A percentile compares a stretch with the other conserved stretches of the same genome.
phyloP scores from a whole-genome alignment of 176 grass and related monocot species.

The Phoenix dactylifera region DNA sequence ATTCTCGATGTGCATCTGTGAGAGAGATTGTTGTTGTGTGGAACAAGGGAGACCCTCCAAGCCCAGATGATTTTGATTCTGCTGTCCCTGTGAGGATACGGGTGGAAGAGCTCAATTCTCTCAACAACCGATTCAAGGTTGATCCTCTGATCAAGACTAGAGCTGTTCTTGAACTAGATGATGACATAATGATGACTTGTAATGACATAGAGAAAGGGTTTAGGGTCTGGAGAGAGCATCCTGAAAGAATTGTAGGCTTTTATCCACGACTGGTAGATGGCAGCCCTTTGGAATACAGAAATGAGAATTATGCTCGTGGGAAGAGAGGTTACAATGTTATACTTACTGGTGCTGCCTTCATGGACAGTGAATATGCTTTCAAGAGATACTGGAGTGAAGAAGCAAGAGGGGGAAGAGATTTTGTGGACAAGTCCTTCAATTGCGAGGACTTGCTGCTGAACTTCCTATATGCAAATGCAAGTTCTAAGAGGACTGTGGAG shows the following conservation, averaged over 20 bases:
- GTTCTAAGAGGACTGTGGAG: constrained; percentile 58
- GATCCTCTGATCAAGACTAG: constrained; percentile 88
- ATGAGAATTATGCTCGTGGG: constrained; percentile 83
- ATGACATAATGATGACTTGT: constrained; percentile 99
- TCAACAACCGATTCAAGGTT: constrained; percentile 82
- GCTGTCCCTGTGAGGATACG: constrained; percentile 86
- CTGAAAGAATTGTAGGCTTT: constrained; percentile 75
- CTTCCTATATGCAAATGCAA: constrained; percentile 72
- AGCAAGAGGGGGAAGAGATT: constrained; percentile 66
- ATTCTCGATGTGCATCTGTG: constrained; percentile 89
- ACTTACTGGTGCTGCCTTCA: constrained; percentile 88
- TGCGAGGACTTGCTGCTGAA: constrained; percentile 97
- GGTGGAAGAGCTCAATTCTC: constrained; percentile 74
- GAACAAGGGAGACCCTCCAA: constrained; percentile 90
- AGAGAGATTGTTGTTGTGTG: constrained; percentile 92
- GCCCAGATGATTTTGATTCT: constrained; percentile 52
- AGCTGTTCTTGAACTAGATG: constrained; percentile 86
- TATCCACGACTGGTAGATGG: constrained; percentile 89
- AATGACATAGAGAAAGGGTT: constrained; percentile 96
- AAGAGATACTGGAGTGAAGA: constrained; percentile 75
- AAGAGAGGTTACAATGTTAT: constrained; percentile 89
- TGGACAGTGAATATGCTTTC: constrained; percentile 86
- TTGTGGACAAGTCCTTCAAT: constrained; percentile 83
- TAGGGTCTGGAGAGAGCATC: constrained; percentile 89
- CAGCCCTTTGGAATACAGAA: constrained; percentile 56